phyloP scores from a whole-genome alignment of 495 filamentous ascomycete species.

The Arthonia radiata region DNA sequence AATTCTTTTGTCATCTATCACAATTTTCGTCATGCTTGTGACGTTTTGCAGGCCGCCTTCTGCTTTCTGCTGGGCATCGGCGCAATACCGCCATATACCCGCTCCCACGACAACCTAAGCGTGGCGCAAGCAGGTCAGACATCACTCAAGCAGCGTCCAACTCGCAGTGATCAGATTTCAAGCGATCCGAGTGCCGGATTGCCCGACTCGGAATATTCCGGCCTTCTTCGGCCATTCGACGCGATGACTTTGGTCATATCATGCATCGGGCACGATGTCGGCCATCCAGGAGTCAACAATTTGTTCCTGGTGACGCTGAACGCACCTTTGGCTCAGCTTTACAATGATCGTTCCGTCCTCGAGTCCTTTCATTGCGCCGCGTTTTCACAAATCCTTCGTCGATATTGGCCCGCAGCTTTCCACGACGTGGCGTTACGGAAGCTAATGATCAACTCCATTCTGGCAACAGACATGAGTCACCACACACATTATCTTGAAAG shows the following conservation, averaged over 20 bases:
- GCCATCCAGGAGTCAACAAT: constrained; percentile 95
- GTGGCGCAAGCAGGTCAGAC: too few species aligned
- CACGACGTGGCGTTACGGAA: constrained; percentile 50
- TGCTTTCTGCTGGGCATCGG: constrained; percentile 71
- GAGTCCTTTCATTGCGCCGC: constrained; percentile 96
- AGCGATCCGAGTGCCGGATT: too few species aligned
- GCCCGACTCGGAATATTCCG: too few species aligned
- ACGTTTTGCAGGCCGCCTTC: constrained; percentile 86
- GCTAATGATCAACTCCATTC: constrained; percentile 81
- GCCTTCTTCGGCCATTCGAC: constrained; percentile 59
- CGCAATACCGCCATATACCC: constrained; percentile 45
- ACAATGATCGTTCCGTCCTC: constrained; percentile 90
- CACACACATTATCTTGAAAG: constrained; percentile 91
- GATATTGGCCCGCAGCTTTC: constrained; percentile 72
- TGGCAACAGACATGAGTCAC: constrained; percentile 90
- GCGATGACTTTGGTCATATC: constrained; percentile 73
- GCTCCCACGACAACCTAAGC: too few species aligned
- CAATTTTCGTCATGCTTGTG: constrained; percentile 91
- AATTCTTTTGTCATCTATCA: constrained; percentile 95
- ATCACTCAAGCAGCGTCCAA: too few species aligned
- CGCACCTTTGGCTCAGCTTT: constrained; percentile 84
- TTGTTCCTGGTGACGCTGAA: constrained; percentile 83
- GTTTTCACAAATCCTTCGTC: constrained; percentile 82
- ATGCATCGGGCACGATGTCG: constrained; percentile 91
- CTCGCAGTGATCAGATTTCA: too few species aligned